Evolutionary conservation across 2,329 filamentous ascomycete species (phyloP), one percentile per base, ranked within the genome.

Genomic region (Coleophoma cylindrospora): DNA sequence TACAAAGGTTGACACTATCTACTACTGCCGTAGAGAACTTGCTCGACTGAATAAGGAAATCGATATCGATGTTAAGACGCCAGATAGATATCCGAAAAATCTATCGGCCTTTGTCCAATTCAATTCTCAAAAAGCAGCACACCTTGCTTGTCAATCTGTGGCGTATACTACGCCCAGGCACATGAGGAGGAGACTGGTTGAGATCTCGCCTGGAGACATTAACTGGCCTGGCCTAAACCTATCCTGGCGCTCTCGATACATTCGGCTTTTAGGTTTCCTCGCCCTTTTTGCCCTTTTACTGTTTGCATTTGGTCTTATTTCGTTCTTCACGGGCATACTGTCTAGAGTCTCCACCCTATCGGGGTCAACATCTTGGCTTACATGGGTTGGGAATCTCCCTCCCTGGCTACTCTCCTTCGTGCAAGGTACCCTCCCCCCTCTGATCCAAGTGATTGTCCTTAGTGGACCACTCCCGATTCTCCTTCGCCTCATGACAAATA

Each of bases 171-270:
- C 49, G 40, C 58, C 58, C 14, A 51, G 52, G 21, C 50, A 51
- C 17, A 61, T 61, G 58, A 55, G 46, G 48, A 52, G 50, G 47
- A 55, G 57, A 53, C 44, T 50, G 43, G 54, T 60, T 45, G 59
- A 61, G 45, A 56, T 60, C 43, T 61, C 59, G 47, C 58, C 58
- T 36, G 57, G 54, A 15, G 58, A 61, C 40, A 59, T 61, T 50
- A 59, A 59, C 43, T 60, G 58, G 58, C 36, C 50, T 13, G 50
- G 50, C 48, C 47, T 55, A 34, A 53, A 55, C 48, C 22, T 51
- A 17, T 49, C 53, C 45, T 55, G 53, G 53, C 53, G 48, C 44
- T 4, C 53, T 51, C 53, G 51, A 45, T 55, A 55, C 32, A 21
- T 55, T 37, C 50, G 53, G 17, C 21, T 55, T 17, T 50, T 10